These are phyloP conservation scores for Scenedesmus sp. DNA, from an alignment of 163 green algal genomes.

Conservation along the genomic window DNA sequence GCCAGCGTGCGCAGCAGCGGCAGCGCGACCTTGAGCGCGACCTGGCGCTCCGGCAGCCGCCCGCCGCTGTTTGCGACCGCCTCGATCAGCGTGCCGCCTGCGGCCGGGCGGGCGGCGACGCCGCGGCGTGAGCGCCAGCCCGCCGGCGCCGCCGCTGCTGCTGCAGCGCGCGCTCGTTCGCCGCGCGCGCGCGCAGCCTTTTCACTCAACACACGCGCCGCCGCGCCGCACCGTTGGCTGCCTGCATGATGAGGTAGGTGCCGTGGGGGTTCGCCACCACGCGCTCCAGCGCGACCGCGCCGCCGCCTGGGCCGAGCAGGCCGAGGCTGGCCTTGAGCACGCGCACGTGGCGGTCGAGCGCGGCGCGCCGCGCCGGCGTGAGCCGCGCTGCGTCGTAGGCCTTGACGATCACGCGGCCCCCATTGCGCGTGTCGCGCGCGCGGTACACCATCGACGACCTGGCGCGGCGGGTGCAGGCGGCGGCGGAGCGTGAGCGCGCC, in stretches of 20 bases:
- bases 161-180: neutral
- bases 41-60: constrained; percentile 50
- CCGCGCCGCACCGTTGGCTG: constrained; percentile 33
- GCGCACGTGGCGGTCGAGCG: constrained; percentile 32
- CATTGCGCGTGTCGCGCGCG: constrained; percentile 27
- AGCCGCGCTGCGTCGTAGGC: neutral
- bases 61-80: constrained; percentile 57
- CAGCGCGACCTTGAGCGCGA: constrained; percentile 50
- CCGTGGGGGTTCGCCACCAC: constrained; percentile 18
- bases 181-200: neutral
- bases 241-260: constrained; percentile 43
- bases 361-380: neutral
- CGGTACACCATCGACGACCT: constrained; percentile 40
- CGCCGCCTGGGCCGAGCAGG: constrained; percentile 1
- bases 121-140: neutral
- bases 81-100: constrained; percentile 68
- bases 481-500: neutral
- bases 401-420: constrained; percentile 36
- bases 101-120: neutral
- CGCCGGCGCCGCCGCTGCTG: neutral
- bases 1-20: constrained; percentile 55
- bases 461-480: neutral
- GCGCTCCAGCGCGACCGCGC: constrained; percentile 18
- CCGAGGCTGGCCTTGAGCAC: neutral
- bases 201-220: neutral